Base-by-base conservation (phyloP, 345 rosid genomes). In the Orychophragmus violaceus region DNA sequence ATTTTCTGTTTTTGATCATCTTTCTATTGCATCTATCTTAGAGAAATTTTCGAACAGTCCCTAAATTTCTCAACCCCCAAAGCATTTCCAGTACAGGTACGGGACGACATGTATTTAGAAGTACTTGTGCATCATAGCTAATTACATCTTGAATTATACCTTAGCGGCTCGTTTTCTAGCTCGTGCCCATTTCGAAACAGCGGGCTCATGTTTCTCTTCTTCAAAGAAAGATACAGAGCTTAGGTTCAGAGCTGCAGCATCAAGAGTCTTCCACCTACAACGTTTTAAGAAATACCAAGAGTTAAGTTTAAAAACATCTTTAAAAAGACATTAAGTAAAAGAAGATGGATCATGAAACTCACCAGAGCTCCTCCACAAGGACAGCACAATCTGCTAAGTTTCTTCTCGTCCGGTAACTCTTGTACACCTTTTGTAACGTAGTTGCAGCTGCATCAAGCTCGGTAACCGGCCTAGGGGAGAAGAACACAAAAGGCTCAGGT, bases 391-490 rank as follows among this genome's bases (percentile, higher is more conserved):
- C 95, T n/a, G 95, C 91, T 41, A 88, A 80, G 59, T 85, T 90
- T 66, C 97, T 82, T 70, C 99, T 75, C 0, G 97, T 93, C 72
- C 99, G 54, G 78, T 90, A 90, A 65, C 99, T 88, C 82, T 87
- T 94, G 39, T 90, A 94, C 6, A 88, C 87, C 53, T 94, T 94
- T 53, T 94, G 99, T 42, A 94, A 21, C 67, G 76, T 94, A 67
- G 85, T 82, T 0, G 99, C 99, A 11, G 89, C 95, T 35, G 82
- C 85, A 70, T 88, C 84, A 27, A 85, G 86, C 84, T 85, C 90
- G 9, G 27, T 73, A 33, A 71, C 55, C 0, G 89, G 91, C 69
- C 76, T 81, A n/a, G 95, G 95, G 21, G 95, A 85, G 32, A 80
- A 74, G 44, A 78, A 71, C 19, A 73, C 63, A 57, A 75, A 58